Evolutionary conservation across 2,329 filamentous ascomycete species (phyloP).

Genomic region (Penicillium sp.): DNA sequence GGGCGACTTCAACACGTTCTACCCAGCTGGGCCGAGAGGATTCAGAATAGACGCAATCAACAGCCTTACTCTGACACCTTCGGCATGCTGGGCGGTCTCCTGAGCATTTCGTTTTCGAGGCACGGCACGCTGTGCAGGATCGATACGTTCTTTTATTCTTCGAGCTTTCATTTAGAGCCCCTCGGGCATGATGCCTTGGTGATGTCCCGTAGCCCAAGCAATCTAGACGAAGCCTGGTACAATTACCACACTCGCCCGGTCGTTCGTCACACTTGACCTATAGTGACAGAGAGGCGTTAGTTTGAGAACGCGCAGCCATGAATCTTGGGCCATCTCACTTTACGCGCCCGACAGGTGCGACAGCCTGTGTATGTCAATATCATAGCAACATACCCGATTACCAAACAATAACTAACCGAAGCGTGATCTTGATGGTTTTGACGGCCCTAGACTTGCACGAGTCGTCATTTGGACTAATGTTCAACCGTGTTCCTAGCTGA

Average conservation of each 20-base stretch:
- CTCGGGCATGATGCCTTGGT: not conserved
- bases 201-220: constrained; percentile 21
- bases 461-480: not conserved
- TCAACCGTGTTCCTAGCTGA: not conserved
- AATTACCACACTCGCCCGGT: constrained; percentile 23
- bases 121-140: constrained; percentile 20
- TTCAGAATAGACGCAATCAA: constrained; percentile 19
- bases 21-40: constrained; percentile 24
- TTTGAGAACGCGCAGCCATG: not conserved
- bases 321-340: constrained; percentile 11
- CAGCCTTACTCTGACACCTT: constrained; percentile 15
- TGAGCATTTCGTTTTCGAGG: constrained; percentile 26
- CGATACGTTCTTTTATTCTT: constrained; percentile 22
- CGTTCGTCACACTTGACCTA: constrained; percentile 26
- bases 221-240: constrained; percentile 20
- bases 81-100: constrained; percentile 22
- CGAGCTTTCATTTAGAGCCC: constrained; percentile 3
- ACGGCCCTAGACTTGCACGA: not conserved
- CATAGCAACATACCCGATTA: not conserved
- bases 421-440: constrained; percentile 19
- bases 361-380: constrained; percentile 15
- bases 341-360: constrained; percentile 25
- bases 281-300: not conserved
- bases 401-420: constrained; percentile 15
- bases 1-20: constrained; percentile 10